A percentile compares a stretch with the other conserved stretches of the same genome.
These are phyloP conservation scores for Xylariaceae sp. DNA, from an alignment of 2,329 filamentous ascomycete species.

Conservation along the genomic window DNA sequence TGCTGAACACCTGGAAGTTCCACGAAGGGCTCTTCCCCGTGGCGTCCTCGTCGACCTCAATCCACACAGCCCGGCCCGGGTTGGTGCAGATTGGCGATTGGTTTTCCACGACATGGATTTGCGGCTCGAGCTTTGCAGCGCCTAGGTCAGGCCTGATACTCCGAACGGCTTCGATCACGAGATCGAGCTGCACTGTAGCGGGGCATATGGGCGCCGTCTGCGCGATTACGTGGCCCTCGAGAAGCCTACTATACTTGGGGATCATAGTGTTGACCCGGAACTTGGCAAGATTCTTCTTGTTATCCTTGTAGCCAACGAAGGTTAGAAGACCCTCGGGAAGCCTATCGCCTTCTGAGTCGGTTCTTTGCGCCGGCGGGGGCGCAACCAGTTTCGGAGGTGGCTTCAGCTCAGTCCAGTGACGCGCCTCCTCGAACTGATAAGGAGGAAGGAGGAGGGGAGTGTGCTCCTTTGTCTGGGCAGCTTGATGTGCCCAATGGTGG, in stretches of 20 bases:
- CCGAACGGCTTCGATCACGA: conserved; percentile 37
- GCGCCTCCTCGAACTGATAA: conserved; percentile 45
- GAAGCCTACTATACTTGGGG: conserved; percentile 37
- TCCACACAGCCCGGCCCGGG: conserved; percentile 18
- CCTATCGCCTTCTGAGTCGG: conserved; percentile 7
- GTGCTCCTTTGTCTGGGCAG: conserved; percentile 30
- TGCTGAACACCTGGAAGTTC: conserved; percentile 22
- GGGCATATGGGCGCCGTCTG: conserved; percentile 43
- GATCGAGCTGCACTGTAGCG: conserved; percentile 38
- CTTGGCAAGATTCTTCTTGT: conserved; percentile 30
- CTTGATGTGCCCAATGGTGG: conserved; percentile 42
- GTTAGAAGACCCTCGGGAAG: conserved; percentile 28
- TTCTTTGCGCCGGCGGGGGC: conserved; percentile 1
- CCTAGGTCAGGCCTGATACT: conserved; percentile 34
- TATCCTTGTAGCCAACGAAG: conserved; percentile 35
- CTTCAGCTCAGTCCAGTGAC: conserved; percentile 43
- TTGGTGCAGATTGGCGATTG: conserved; percentile 24
- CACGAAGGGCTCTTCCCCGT: conserved; percentile 15
- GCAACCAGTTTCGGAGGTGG: conserved; percentile 13
- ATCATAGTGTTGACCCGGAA: conserved; percentile 46
- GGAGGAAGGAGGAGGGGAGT: conserved; percentile 39
- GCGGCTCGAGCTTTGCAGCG: conserved; percentile 29
- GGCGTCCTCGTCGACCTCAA: conserved; percentile 21
- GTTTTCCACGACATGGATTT: conserved; percentile 17
- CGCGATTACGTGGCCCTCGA: conserved; percentile 44